These are phyloP conservation scores for Cordyceps militaris DNA, from an alignment of 2,329 filamentous ascomycete species.

Conservation along the genomic window DNA sequence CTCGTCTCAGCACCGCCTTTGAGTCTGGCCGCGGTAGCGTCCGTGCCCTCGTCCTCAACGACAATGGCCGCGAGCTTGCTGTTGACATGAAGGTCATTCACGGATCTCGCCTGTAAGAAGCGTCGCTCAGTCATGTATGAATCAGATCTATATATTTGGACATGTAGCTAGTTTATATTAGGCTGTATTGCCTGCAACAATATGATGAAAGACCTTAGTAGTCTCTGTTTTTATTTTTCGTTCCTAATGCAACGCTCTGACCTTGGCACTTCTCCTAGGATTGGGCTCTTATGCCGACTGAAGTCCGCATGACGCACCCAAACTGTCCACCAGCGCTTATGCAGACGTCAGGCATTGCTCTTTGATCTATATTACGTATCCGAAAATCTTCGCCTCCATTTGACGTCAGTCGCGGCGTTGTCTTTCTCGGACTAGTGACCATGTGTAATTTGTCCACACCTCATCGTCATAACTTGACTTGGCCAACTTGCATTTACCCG, in stretches of 20 bases:
- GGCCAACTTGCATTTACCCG: no score
- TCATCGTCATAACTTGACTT: no score
- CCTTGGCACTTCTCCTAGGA: background rate
- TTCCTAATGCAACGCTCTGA: no score
- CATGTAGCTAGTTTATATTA: constrained; percentile 13
- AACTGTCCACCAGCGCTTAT: no score
- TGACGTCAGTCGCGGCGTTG: background rate
- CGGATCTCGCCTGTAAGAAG: constrained; percentile 56
- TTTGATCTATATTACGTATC: no score
- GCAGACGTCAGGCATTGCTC: no score
- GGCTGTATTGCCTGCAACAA: constrained; percentile 6
- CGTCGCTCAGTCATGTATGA: constrained; percentile 8
- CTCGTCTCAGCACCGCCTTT: constrained; percentile 75
- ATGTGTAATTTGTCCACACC: no score
- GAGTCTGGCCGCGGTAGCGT: constrained; percentile 88
- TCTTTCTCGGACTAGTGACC: background rate
- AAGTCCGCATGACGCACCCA: no score
- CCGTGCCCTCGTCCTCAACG: constrained; percentile 91
- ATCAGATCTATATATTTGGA: constrained; percentile 5
- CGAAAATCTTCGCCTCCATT: background rate
- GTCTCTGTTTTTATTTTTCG: background rate
- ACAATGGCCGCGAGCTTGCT: constrained; percentile 85
- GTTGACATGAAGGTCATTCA: constrained; percentile 99
- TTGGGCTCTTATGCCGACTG: no score
- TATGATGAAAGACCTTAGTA: background rate